A percentile compares a stretch with the other conserved stretches of the same genome.
Conservation (phyloP, 345 rosid species). For the Abelmoschus esculentus region DNA sequence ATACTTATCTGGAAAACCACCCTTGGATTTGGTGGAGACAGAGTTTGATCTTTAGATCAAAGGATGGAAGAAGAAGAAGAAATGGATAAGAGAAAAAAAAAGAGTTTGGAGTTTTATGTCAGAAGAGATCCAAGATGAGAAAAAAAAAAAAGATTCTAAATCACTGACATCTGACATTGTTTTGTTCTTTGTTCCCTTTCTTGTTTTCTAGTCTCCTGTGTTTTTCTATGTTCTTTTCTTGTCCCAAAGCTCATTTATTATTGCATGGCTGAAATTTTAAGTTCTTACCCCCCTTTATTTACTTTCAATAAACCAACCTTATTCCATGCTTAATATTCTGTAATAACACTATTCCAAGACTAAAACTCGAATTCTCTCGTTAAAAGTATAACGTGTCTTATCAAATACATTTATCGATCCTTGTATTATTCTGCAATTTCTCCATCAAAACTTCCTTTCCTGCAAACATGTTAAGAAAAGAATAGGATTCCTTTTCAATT, state of each 20-base stretch:
- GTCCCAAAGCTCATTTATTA: not conserved
- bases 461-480: not conserved
- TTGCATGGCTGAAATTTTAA: constrained; percentile 20
- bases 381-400: too few species aligned
- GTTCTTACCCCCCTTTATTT: not conserved
- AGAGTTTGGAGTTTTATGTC: constrained; percentile 21
- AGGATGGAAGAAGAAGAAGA: constrained; percentile 20
- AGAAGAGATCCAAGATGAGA: constrained; percentile 27
- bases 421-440: too few species aligned
- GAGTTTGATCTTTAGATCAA: constrained; percentile 31
- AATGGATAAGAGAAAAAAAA: constrained; percentile 24
- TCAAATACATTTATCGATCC: too few species aligned
- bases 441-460: not conserved
- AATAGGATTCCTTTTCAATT: not conserved
- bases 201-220: not conserved
- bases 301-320: constrained; percentile 17
- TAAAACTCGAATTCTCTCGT: too few species aligned
- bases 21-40: constrained; percentile 24
- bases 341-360: not conserved
- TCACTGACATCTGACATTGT: constrained; percentile 35
- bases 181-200: constrained; percentile 9
- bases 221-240: constrained; percentile 6
- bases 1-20: constrained; percentile 45
- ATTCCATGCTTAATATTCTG: not conserved
- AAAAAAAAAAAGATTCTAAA: constrained; percentile 7